These are phyloP conservation scores for Psilocybe subaeruginosa DNA, from an alignment of 768 basidiomycete genomes.

Conservation along the genomic window DNA sequence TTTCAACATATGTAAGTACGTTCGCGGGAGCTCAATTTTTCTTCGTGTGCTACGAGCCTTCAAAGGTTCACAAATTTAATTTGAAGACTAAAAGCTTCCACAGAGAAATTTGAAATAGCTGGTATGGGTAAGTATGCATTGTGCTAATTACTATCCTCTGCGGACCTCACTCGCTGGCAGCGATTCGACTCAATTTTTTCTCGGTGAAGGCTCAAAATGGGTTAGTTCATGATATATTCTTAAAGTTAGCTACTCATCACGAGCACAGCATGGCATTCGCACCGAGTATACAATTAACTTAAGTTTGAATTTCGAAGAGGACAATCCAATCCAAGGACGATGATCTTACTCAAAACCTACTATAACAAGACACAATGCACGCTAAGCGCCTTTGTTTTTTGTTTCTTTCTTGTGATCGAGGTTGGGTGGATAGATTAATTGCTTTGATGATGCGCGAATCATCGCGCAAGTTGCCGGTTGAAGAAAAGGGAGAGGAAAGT, in stretches of 20 bases:
- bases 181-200: neutral
- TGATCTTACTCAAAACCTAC: neutral
- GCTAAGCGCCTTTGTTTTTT: neutral
- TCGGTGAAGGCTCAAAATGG: neutral
- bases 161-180: neutral
- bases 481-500: too few species aligned
- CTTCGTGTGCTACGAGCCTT: too few species aligned
- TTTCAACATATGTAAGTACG: neutral
- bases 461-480: neutral
- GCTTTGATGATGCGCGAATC: neutral
- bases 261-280: neutral
- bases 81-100: neutral
- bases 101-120: neutral
- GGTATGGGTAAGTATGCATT: neutral
- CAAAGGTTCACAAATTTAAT: too few species aligned
- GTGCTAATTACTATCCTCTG: neutral
- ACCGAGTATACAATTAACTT: neutral
- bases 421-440: neutral
- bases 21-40: neutral
- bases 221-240: neutral
- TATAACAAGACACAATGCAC: neutral
- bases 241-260: neutral
- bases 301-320: neutral
- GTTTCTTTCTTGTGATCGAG: neutral
- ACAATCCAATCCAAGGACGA: neutral